These are phyloP conservation scores for Xanthoparmelia taractica DNA, from an alignment of 495 filamentous ascomycete species.

Conservation along the genomic window DNA sequence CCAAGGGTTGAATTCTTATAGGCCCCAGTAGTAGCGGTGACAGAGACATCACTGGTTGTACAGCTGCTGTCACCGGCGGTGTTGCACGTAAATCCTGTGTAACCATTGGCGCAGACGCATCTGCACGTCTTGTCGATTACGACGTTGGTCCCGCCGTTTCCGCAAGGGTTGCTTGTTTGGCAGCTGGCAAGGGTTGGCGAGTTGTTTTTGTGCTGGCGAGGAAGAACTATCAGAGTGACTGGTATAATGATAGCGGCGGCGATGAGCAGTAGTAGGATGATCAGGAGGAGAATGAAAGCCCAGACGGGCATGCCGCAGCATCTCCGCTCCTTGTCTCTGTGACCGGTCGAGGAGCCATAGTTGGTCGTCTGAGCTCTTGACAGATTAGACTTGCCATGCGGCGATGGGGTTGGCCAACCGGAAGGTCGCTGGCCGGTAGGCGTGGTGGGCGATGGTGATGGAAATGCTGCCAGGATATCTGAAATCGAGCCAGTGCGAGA, in stretches of 20 bases:
- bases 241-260: slow-evolving; percentile 85
- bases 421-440: slow-evolving; percentile 31
- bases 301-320: slow-evolving; percentile 78
- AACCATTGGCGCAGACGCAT: slow-evolving; percentile 82
- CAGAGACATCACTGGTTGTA: slow-evolving; percentile 53
- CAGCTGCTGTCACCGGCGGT: slow-evolving; percentile 56
- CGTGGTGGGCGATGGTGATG: slow-evolving; percentile 62
- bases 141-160: slow-evolving; percentile 74
- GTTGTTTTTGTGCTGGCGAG: slow-evolving; percentile 43
- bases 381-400: slow-evolving; percentile 23
- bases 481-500: slow-evolving; percentile 60
- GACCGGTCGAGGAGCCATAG: slow-evolving; percentile 17
- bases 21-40: slow-evolving; percentile 34
- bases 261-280: slow-evolving; percentile 65
- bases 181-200: slow-evolving; percentile 40
- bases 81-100: slow-evolving; percentile 70
- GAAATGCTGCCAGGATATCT: slow-evolving; percentile 88
- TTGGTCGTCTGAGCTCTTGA: slow-evolving; percentile 18
- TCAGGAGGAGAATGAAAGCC: slow-evolving; percentile 62
- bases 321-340: slow-evolving; percentile 15
- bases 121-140: slow-evolving; percentile 59
- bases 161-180: slow-evolving; percentile 49
- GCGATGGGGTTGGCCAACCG: slow-evolving; percentile 41
- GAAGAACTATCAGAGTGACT: slow-evolving; percentile 70
- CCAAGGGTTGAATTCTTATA: slow-evolving; percentile 72